phyloP scores from a whole-genome alignment of 345 rosid genomes.

The Dovyalis caffra region DNA sequence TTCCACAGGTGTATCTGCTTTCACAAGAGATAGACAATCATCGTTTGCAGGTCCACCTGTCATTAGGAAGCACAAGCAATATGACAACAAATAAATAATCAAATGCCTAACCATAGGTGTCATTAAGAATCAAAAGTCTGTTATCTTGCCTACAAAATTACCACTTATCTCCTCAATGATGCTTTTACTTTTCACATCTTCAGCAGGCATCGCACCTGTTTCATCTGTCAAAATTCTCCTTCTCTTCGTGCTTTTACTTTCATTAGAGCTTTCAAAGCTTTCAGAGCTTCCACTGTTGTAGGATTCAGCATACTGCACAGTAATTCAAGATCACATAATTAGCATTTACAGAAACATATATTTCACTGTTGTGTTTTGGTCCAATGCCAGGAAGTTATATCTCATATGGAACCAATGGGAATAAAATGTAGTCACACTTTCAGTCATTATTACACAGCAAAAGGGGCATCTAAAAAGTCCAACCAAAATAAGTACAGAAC shows the following conservation, averaged over 20 bases:
- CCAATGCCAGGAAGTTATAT: not conserved
- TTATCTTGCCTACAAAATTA: slow-evolving; percentile 13
- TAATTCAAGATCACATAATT: not conserved
- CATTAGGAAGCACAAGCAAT: slow-evolving; percentile 7
- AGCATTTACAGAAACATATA: not conserved
- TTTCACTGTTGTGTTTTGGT: not conserved
- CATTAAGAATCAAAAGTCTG: slow-evolving; percentile 4
- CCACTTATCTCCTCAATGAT: slow-evolving; percentile 40
- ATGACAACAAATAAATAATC: not conserved
- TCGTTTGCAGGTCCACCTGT: slow-evolving; percentile 35
- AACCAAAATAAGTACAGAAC: not conserved
- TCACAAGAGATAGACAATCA: slow-evolving; percentile 21
- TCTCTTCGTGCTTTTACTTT: slow-evolving; percentile 39
- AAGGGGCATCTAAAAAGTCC: no score
- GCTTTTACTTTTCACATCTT: slow-evolving; percentile 20
- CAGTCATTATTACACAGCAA: no score
- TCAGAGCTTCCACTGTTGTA: slow-evolving; percentile 20
- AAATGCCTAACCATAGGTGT: slow-evolving; percentile 1
- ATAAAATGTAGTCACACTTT: not conserved
- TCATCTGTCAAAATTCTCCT: slow-evolving; percentile 47
- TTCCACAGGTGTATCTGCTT: slow-evolving; percentile 26
- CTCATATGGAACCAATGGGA: not conserved
- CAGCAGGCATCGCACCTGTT: slow-evolving; percentile 7
- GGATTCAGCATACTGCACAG: slow-evolving; percentile 43
- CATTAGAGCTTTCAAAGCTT: slow-evolving; percentile 27